Evolutionary conservation across 345 rosid genomes (phyloP).

Genomic region (Gossypium thurberi): DNA sequence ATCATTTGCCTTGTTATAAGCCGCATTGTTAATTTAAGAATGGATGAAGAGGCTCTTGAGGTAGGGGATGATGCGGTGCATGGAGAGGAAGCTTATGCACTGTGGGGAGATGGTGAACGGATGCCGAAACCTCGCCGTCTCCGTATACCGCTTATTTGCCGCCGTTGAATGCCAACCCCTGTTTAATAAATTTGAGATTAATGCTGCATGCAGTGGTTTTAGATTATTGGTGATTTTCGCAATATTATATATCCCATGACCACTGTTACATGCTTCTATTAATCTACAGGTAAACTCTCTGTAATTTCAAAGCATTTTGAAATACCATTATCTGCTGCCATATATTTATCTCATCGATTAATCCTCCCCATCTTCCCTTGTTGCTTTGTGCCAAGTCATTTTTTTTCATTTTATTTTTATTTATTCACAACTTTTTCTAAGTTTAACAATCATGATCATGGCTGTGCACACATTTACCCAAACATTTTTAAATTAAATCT

Average conservation of each 20-base stretch:
- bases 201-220: not conserved
- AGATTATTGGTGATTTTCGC: not conserved
- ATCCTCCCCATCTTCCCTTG: not conserved
- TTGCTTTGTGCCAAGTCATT: not conserved
- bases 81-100: slow-evolving; percentile 48
- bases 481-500: no score
- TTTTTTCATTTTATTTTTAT: no score
- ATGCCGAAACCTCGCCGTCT: slow-evolving; percentile 13
- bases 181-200: not conserved
- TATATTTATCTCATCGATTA: not conserved
- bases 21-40: slow-evolving; percentile 40
- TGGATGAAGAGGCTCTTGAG: slow-evolving; percentile 51
- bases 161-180: not conserved
- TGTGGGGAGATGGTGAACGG: slow-evolving; percentile 20
- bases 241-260: not conserved
- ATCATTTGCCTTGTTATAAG: slow-evolving; percentile 45
- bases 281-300: not conserved
- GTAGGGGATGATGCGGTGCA: slow-evolving; percentile 61
- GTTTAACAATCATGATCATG: no score
- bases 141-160: not conserved
- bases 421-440: no score
- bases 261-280: not conserved
- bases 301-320: not conserved
- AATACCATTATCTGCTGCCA: not conserved
- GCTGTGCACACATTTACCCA: no score